Evolutionary conservation across 306 rosid genomes (phyloP), one percentile per base, ranked within the genome.

Genomic region (Inga leiocalycina): DNA sequence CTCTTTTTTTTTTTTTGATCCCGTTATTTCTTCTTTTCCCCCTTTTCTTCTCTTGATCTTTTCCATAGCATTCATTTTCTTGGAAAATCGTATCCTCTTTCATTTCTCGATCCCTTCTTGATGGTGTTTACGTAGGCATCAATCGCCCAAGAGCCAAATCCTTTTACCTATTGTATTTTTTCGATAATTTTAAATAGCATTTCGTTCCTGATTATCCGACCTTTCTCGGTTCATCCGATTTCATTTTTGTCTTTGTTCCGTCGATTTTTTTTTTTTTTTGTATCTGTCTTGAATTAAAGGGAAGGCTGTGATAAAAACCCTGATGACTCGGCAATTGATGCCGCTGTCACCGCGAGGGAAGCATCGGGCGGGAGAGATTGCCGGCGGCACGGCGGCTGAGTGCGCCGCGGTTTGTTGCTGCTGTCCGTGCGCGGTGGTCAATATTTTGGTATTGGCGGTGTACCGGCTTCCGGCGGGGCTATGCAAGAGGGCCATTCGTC

Each of bases 361-460:
- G 20, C 84, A 85, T 0, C 83, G 89, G 8, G 82, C 83, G 3
- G 90, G 94, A 0, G 98, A 93, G 79, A 48, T 87, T 1, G 97
- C 92, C 0, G 98, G 98, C 1, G 85, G 88, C 0, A 52, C 90
- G 5, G 88, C 98, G n/a, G 98, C 97, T 1, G 96, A 88, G 45
- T 93, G 99, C 77, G 84, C 98, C 16, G 97, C 94, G 3, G 87
- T 95, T 10, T 91, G 91, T 39, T 95, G 99, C 62, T 95, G 99
- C 80, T 91, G 85, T 64, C 99, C 98, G 3, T 93, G 89, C 85
- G 44, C 90, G n/a, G 52, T 93, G 43, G 30, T 95, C 83, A 79
- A 95, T 71, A 48, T 92, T 17, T 64, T 89, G 9, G 72, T 92
- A 9, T 73, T 93, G 32, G 87, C 91, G 0, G 56, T 91, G 2